A percentile compares a stretch with the other conserved stretches of the same genome.
Evolutionary conservation across 108 stramenopile species (phyloP).

Genomic region (Epipyxis sp.): DNA sequence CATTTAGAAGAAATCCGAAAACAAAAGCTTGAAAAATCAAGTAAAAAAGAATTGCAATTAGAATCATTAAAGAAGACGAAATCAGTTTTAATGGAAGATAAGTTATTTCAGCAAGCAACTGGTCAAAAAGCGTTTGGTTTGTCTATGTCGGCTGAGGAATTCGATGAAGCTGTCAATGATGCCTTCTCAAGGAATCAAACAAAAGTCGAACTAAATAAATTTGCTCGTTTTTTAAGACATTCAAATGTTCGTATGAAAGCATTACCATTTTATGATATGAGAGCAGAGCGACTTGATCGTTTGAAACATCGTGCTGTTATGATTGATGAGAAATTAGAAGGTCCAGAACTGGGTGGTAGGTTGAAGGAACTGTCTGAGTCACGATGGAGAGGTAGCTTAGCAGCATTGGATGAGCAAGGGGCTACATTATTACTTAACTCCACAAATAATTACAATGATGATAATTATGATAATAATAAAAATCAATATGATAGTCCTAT

Average conservation of each 20-base stretch:
- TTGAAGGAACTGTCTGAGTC: not conserved
- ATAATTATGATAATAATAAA: no score
- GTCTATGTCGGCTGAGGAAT: not conserved
- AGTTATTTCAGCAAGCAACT: not conserved
- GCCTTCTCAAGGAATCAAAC: not conserved
- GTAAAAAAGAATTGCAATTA: not conserved
- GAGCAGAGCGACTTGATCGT: not conserved
- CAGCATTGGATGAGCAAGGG: not conserved
- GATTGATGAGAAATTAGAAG: conserved; percentile 20
- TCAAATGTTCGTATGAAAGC: not conserved
- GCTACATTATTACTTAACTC: not conserved
- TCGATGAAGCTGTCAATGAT: not conserved
- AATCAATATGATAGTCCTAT: no score
- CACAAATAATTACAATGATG: not conserved
- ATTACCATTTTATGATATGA: conserved; percentile 7
- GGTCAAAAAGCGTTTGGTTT: not conserved
- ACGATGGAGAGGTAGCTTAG: not conserved
- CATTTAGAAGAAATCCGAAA: not conserved
- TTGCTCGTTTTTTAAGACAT: conserved; percentile 14
- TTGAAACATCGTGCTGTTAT: not conserved
- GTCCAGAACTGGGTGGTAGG: not conserved
- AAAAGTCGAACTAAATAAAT: not conserved
- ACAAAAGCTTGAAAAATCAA: not conserved
- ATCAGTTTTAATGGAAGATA: not conserved
- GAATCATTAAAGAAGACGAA: not conserved